Evolutionary conservation across 257 asterid species (phyloP).

Genomic region (Primulina huaijiensis): DNA sequence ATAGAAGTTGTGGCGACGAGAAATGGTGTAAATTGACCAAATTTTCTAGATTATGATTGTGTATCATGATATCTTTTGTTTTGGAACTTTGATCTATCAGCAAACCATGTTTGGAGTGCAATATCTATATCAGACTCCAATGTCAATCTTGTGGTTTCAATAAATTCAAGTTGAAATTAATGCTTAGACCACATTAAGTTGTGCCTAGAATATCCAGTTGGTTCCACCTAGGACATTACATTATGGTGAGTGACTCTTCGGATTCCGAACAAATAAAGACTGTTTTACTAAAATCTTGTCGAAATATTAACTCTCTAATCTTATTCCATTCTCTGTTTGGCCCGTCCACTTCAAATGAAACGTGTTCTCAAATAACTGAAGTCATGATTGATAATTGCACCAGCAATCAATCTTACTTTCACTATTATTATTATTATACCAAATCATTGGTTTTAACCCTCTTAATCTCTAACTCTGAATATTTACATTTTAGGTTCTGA

Average conservation of each 20-base stretch:
- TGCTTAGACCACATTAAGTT: constrained; percentile 8
- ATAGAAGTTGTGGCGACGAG: neutral
- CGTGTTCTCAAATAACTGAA: neutral
- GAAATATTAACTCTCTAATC: neutral
- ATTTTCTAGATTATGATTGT: neutral
- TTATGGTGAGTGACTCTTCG: constrained; percentile 26
- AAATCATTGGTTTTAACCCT: too few species aligned
- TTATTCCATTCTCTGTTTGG: neutral
- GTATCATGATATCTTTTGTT: neutral
- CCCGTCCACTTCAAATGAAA: neutral
- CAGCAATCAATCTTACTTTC: neutral
- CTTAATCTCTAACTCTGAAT: neutral
- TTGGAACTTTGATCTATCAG: neutral
- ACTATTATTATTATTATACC: too few species aligned
- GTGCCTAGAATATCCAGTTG: constrained; percentile 30
- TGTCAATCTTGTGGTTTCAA: constrained; percentile 25
- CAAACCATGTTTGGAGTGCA: neutral
- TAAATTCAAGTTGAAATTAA: constrained; percentile 21
- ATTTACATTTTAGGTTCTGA: too few species aligned
- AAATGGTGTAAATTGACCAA: neutral
- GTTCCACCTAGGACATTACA: constrained; percentile 27
- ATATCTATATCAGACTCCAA: constrained; percentile 34
- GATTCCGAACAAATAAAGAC: neutral
- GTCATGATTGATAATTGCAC: neutral
- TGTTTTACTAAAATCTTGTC: constrained; percentile 2